Base-by-base conservation (phyloP, 345 rosid species). In the Xanthoceras sorbifolium region DNA sequence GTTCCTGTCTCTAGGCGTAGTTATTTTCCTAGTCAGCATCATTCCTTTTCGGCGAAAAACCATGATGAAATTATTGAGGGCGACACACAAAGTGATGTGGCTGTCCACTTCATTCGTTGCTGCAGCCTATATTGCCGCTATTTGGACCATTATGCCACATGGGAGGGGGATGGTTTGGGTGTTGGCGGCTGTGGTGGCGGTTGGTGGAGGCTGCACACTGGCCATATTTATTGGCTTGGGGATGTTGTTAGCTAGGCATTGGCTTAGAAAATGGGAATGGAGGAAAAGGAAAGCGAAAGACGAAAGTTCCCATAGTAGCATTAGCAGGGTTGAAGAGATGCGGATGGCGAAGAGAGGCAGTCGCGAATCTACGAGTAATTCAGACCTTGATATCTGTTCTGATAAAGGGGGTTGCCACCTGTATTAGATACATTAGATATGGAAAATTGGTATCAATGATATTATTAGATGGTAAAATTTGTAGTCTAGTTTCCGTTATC, bases 21-120 rank as follows among this genome's bases (percentile, higher is more conserved):
- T 90, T n/a, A 81, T 86, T 26, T 79, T 84, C 78, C 83, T 87
- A 0, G 87, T 90, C 22, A 89, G 94, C 82, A 85, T 90, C 23
- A 83, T 90, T 23, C 92, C 94, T 28, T 87, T 85, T 66, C 84
- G 73, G 67, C 77, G 91, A 81, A 90, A 80, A 79, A 67, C 92
- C 0, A 55, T 87, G 80, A 86, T 84, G 88, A 85, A 46, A n/a
- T 40, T 90, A 34, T 44, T 90, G 64, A 71, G 36, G 20, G 82
- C 83, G 60, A 85, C 91, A 0, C 94, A 90, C 64, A 90, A 86
- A 40, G 81, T 86, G 52, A 79, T 89, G 91, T 90, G 94, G 92
- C 71, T 83, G 66, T 87, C 92, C 28, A 72, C 40, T 12, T 88
- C 87, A 29, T 89, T 89, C 82, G 80, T 90, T 88, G 90, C 91